phyloP scores from a whole-genome alignment of 176 grass and related monocot genomes.

The Eleusine indica region DNA sequence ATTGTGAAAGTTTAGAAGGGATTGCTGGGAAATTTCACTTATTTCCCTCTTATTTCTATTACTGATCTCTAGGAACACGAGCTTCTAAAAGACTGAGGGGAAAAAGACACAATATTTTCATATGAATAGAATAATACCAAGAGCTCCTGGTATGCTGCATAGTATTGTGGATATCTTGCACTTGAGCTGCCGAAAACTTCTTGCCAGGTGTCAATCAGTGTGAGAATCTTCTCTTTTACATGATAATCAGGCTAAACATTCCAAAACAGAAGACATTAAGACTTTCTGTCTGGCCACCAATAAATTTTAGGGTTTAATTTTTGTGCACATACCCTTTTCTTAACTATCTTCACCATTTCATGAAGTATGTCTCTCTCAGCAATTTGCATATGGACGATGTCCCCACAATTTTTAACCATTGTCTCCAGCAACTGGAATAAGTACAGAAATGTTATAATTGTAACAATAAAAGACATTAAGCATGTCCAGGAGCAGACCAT shows the following conservation, averaged over 20 bases:
- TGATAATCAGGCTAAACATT: slow-evolving; percentile 65
- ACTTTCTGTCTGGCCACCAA: neutral
- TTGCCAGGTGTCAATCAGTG: slow-evolving; percentile 91
- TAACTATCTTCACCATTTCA: slow-evolving; percentile 94
- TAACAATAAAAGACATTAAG: slow-evolving; percentile 19
- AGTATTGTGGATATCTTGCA: slow-evolving; percentile 87
- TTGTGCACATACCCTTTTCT: slow-evolving; percentile 82
- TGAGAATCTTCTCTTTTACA: slow-evolving; percentile 88
- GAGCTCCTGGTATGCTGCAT: slow-evolving; percentile 75
- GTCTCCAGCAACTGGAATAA: slow-evolving; percentile 82
- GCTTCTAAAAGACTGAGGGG: slow-evolving; percentile 7
- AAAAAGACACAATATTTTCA: neutral
- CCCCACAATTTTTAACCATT: slow-evolving; percentile 92
- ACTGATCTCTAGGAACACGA: neutral
- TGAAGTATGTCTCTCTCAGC: slow-evolving; percentile 82
- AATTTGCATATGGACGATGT: slow-evolving; percentile 79
- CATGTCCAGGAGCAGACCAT: neutral
- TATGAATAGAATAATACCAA: slow-evolving; percentile 64
- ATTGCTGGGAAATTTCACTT: neutral
- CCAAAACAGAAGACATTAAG: slow-evolving; percentile 17
- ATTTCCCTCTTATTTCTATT: slow-evolving; percentile 13
- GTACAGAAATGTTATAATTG: slow-evolving; percentile 31
- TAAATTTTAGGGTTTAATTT: slow-evolving; percentile 35
- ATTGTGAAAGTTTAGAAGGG: neutral
- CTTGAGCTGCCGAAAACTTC: slow-evolving; percentile 80